Evolutionary conservation across 2,329 filamentous ascomycete genomes (phyloP), one percentile per base, ranked within the genome.

Genomic region (Ophiostoma montium): DNA sequence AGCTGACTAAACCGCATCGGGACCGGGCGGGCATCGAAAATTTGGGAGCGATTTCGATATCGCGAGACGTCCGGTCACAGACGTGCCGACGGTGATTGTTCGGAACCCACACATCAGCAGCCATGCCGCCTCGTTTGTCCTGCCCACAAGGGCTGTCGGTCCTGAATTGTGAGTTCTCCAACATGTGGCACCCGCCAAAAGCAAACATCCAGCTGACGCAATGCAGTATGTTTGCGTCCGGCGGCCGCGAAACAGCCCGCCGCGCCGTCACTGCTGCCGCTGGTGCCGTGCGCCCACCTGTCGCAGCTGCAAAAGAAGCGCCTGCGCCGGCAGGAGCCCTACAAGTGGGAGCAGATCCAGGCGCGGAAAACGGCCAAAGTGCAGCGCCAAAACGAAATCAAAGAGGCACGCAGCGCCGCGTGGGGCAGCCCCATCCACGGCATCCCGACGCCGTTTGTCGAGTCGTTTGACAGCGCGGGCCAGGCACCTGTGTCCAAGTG

Each of bases 291-390:
- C 54, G 82, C 84, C 46, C 78, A 76, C 56, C 62, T 81, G 19
- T 77, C 78, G 35, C 67, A 68, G 47, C 72, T 78, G 56, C 76
- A 84, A 56, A 76, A 76, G 66, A 80, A 80, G 62, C 74, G 76
- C 52, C 72, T 76, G 54, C 76, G 75, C 52, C 80, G 83, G 62
- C 76, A 78, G 61, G 87, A 96, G 58, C 88, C 88, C 1, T 95
- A 94, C 62, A 74, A 82, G 52, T 77, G 84, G 65, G 83, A 83
- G 3, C 86, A 94, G 65, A 81, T 86, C 31, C 78, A 84, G 59
- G 86, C 88, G 62, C 82, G 86, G 54, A 94, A 90, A 65, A 79
- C 83, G 11, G 86, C 84, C 56, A 94, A 95, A 61, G 63, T 90
- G 42, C 76, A 83, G 60, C 80, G 86, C 47, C 86, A 83, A 59